Percentiles rank a stretch among this genome's conserved stretches.
Conservation (phyloP, 2,329 filamentous ascomycete species). For the Dryadomyces quercivorus region DNA sequence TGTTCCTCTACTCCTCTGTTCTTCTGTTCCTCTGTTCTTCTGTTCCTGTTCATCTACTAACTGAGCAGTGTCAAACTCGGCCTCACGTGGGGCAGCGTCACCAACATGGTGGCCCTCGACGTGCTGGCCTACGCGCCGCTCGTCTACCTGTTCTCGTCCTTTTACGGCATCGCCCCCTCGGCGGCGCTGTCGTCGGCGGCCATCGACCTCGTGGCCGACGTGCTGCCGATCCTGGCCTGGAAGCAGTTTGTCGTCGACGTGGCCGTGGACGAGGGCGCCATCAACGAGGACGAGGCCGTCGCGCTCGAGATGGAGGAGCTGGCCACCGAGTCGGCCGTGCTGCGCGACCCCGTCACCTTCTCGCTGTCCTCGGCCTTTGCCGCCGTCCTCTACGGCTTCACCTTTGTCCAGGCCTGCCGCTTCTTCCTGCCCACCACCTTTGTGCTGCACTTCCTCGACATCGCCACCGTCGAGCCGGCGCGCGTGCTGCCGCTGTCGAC, state of each 20-base stretch:
- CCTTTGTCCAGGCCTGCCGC: conserved; percentile 55
- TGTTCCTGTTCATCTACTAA: not conserved
- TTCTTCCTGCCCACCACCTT: conserved; percentile 61
- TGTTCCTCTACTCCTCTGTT: not conserved
- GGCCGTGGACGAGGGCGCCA: not conserved
- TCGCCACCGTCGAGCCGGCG: conserved; percentile 56
- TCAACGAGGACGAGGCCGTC: not conserved
- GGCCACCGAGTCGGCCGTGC: not conserved
- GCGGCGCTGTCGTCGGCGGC: not conserved
- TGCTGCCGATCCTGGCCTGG: conserved; percentile 2
- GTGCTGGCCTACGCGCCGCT: conserved; percentile 64
- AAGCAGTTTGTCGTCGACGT: not conserved
- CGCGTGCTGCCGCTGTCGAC: conserved; percentile 15
- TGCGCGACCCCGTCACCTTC: not conserved
- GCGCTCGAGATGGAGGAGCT: not conserved
- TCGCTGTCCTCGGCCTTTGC: conserved; percentile 56
- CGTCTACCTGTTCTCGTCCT: conserved; percentile 62
- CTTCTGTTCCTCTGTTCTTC: not conserved
- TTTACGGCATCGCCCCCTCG: conserved; percentile 51
- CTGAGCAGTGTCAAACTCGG: conserved; percentile 52
- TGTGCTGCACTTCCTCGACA: conserved; percentile 61
- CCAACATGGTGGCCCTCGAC: conserved; percentile 53
- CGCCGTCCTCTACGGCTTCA: conserved; percentile 61
- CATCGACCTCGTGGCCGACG: conserved; percentile 4
- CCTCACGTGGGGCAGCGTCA: conserved; percentile 56